phyloP scores from a whole-genome alignment of 2,329 filamentous ascomycete species.

The Trichoderma endophyticum region DNA sequence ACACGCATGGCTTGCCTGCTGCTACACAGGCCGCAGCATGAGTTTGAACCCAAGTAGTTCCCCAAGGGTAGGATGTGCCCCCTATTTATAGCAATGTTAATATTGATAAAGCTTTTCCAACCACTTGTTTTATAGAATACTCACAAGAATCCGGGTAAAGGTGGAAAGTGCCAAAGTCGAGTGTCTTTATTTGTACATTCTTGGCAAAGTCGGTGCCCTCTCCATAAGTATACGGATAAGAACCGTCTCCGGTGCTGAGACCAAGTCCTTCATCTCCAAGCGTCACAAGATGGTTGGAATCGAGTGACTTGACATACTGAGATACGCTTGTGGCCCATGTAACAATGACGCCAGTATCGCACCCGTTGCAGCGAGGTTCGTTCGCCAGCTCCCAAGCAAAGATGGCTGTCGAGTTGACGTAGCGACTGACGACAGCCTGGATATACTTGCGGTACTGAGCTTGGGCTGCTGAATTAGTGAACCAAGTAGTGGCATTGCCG shows the following conservation, averaged over 20 bases:
- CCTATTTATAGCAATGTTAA: not conserved
- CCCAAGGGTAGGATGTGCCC: conserved; percentile 21
- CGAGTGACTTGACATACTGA: conserved; percentile 58
- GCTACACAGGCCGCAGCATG: conserved; percentile 30
- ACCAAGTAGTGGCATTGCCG: conserved; percentile 53
- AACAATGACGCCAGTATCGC: conserved; percentile 19
- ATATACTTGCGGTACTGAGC: conserved; percentile 54
- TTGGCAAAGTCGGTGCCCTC: conserved; percentile 52
- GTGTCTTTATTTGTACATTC: conserved; percentile 49
- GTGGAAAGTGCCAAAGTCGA: conserved; percentile 45
- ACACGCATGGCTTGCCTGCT: conserved; percentile 31
- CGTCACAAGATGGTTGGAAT: conserved; percentile 60
- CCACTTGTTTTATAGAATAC: not conserved
- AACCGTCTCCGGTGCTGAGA: conserved; percentile 42
- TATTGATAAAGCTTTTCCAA: conserved; percentile 19
- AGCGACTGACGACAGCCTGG: conserved; percentile 46
- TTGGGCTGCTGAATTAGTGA: conserved; percentile 51
- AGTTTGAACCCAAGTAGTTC: conserved; percentile 23
- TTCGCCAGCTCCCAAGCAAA: conserved; percentile 48
- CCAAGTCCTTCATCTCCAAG: conserved; percentile 57
- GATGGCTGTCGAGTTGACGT: conserved; percentile 44
- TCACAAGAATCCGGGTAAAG: conserved; percentile 32
- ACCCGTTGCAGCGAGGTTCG: conserved; percentile 34
- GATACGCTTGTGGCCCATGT: conserved; percentile 59
- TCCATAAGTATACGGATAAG: conserved; percentile 49